phyloP scores from a whole-genome alignment of 352 stramenopile species.

The Globisporangium takayamanum region DNA sequence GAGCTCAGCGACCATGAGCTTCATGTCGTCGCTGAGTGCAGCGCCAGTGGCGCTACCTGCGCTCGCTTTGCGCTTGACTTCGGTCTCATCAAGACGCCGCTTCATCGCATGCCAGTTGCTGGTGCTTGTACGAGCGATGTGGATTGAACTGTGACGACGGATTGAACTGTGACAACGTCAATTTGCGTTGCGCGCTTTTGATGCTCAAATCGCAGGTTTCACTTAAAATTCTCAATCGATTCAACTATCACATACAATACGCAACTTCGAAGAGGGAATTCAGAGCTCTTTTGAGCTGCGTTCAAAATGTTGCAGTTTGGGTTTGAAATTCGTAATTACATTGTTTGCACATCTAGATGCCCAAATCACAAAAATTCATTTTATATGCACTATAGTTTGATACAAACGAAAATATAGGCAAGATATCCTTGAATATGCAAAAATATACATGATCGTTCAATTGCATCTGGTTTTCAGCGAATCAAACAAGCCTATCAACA shows the following conservation, averaged over 20 bases:
- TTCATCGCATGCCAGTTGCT: slow-evolving; percentile 23
- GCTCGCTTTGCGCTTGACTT: slow-evolving; percentile 13
- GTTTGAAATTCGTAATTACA: not conserved
- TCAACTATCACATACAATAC: too few species aligned
- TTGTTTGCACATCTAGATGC: not conserved
- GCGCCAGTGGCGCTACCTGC: not conserved
- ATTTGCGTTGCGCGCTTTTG: not conserved
- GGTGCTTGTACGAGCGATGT: too few species aligned
- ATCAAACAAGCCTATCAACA: not conserved
- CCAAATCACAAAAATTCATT: not conserved
- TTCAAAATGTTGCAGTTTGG: not conserved
- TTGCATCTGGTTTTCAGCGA: not conserved
- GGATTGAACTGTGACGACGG: too few species aligned
- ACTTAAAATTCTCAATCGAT: too few species aligned
- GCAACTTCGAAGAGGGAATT: not conserved
- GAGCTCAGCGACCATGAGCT: slow-evolving; percentile 31
- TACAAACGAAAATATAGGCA: not conserved
- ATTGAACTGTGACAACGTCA: too few species aligned
- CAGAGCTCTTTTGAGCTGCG: not conserved
- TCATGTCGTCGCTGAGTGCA: slow-evolving; percentile 22
- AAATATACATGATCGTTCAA: not conserved
- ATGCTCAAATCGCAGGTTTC: slow-evolving; percentile 5
- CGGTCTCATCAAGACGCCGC: slow-evolving; percentile 22
- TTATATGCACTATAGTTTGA: not conserved
- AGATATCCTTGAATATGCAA: slow-evolving; percentile 4